phyloP scores from a whole-genome alignment of 306 rosid species.

The Dicorynia guianensis region DNA sequence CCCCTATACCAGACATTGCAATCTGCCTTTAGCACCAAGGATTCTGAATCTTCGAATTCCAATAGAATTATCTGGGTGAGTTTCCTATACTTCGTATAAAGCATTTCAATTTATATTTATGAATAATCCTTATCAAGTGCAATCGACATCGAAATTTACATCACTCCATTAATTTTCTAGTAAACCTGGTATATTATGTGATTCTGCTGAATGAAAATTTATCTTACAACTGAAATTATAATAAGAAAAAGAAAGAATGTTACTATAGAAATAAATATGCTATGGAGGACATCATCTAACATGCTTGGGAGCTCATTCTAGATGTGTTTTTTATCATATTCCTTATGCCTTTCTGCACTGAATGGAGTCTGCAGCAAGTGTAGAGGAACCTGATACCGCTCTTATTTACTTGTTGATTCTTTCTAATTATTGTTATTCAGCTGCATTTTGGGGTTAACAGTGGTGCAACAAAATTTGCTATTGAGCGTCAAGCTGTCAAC shows the following conservation, averaged over 20 bases:
- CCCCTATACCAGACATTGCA: constrained; percentile 62
- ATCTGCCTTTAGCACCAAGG: constrained; percentile 55
- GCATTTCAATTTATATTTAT: constrained; percentile 4
- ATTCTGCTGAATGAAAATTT: background rate
- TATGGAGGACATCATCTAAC: background rate
- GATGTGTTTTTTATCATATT: background rate
- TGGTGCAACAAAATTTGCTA: constrained; percentile 88
- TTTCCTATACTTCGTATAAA: constrained; percentile 24
- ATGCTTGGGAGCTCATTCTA: background rate
- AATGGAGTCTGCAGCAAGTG: no score
- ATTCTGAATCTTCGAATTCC: constrained; percentile 55
- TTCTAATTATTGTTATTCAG: constrained; percentile 50
- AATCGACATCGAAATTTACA: background rate
- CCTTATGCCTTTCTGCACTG: background rate
- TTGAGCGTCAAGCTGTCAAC: constrained; percentile 94
- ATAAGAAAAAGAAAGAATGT: background rate
- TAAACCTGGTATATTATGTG: constrained; percentile 4
- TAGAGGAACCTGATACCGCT: background rate
- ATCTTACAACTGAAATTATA: background rate
- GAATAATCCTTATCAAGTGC: background rate
- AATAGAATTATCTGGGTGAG: constrained; percentile 77
- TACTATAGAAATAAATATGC: background rate
- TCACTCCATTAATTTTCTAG: background rate
- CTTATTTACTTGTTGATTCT: constrained; percentile 17
- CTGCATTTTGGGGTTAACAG: constrained; percentile 97